Evolutionary conservation across 306 rosid genomes (phyloP).

Genomic region (Luffa aegyptiaca): DNA sequence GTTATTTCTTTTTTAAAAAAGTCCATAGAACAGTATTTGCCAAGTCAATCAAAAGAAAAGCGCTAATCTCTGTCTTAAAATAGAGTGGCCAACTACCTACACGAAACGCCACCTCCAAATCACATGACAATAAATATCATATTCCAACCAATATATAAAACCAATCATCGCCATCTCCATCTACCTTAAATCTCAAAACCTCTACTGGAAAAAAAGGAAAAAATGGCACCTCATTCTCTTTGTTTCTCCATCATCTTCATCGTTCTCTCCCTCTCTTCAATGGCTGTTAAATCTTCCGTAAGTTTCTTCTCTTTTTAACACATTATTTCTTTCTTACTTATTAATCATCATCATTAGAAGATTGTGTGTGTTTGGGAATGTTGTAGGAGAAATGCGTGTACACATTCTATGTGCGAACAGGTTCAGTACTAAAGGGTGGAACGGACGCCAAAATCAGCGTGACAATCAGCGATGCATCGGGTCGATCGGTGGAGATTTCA

Average conservation of each 20-base stretch:
- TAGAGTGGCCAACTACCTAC: background rate
- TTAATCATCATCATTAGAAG: background rate
- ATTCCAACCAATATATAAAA: background rate
- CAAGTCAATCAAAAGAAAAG: background rate
- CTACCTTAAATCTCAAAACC: background rate
- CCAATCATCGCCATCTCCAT: background rate
- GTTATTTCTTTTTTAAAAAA: too few species aligned
- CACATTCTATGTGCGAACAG: background rate
- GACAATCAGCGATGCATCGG: background rate
- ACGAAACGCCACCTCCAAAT: background rate
- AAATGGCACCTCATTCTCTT: background rate
- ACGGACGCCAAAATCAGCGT: conserved; percentile 5
- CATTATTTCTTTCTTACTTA: background rate
- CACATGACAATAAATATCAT: background rate
- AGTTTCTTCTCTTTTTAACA: background rate
- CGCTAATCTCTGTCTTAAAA: background rate
- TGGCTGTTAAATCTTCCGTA: background rate
- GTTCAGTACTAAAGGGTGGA: background rate
- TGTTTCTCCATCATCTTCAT: background rate
- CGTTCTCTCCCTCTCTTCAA: background rate
- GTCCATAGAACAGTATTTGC: background rate
- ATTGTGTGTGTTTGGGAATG: background rate
- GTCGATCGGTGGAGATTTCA: background rate
- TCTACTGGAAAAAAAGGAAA: background rate
- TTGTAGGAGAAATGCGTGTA: background rate